Evolutionary conservation across 106 monocot genomes (phyloP), one percentile per base, ranked within the genome.

Genomic region (Dendrobium chrysotoxum): DNA sequence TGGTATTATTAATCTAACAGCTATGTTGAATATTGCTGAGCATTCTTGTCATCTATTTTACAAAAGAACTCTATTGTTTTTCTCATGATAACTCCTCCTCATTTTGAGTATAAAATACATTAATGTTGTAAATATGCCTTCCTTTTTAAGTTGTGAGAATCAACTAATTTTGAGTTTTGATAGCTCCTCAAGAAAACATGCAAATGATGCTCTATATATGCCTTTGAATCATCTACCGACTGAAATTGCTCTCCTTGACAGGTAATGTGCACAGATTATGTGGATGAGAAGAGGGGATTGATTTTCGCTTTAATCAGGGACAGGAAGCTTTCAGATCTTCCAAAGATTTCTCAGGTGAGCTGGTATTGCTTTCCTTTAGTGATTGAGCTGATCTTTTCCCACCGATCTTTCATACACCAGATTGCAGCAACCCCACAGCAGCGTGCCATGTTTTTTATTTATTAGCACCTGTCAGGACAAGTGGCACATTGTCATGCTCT

Each of bases 201-300:
- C 41, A 38, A 17, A 40, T n/a, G 6, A 3, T 40, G n/a, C 0
- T 47, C 0, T 0, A 5, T 20, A 18, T 40, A 40, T 40, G 4
- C 42, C 67, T 35, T 71, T 40, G n/a, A 7, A 40, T n/a, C 46
- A 26, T 46, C 28, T 4, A 2, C 11, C 7, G 23, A 46, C 11
- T 76, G 28, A n/a, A 45, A 46, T 53, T 26, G 38, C 5, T 83
- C 28, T 78, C n/a, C 17, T 72, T 85, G 42, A 72, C 87, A 95
- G 95, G 95, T 92, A 40, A 95, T 95, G 95, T 95, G 95, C 70
- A 86, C 85, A 40, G 89, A 91, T 40, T 83, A 86, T 88, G 89
- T 93, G 40, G 79, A 83, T 72, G 95, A 95, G 85, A 91, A 95
- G 80, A 93, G 88, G 9, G 91, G 91, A 82, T 85, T 95, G 83